These are phyloP conservation scores for Nicotiana undulata DNA, from an alignment of 257 asterid species.

Conservation along the genomic window DNA sequence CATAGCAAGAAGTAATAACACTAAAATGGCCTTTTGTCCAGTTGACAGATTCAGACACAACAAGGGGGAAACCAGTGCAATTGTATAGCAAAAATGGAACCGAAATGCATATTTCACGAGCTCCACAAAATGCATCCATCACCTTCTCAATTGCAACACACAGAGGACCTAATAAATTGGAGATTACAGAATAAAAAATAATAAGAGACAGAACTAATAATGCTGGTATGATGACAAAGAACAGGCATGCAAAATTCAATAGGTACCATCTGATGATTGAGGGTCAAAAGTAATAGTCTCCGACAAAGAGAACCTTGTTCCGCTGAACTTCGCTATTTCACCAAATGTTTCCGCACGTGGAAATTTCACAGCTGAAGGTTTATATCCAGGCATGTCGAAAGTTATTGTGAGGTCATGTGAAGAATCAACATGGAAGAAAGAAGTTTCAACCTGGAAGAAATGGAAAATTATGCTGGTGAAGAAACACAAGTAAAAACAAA, in stretches of 20 bases:
- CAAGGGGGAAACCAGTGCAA: constrained; percentile 83
- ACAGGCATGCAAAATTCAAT: neutral
- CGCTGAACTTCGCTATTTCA: constrained; percentile 69
- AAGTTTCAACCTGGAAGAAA: constrained; percentile 83
- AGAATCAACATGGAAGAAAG: constrained; percentile 79
- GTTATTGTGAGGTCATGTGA: constrained; percentile 75
- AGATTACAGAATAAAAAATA: neutral
- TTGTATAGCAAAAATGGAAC: constrained; percentile 83
- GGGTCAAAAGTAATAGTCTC: constrained; percentile 72
- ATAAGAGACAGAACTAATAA: constrained; percentile 12
- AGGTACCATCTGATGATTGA: constrained; percentile 51
- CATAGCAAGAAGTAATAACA: constrained; percentile 71
- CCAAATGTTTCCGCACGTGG: constrained; percentile 87
- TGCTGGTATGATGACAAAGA: neutral
- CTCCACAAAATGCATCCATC: constrained; percentile 93
- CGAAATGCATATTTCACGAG: constrained; percentile 79
- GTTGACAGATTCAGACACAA: constrained; percentile 50
- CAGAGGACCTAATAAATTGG: constrained; percentile 56
- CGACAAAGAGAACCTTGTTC: constrained; percentile 70
- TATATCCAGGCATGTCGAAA: constrained; percentile 58
- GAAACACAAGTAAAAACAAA: constrained; percentile 1
- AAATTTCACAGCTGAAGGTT: constrained; percentile 61
- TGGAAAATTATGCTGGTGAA: neutral
- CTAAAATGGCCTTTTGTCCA: constrained; percentile 60
- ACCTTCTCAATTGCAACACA: constrained; percentile 72